Conservation (phyloP, 495 filamentous ascomycete genomes). For the Coniosporium apollinis region DNA sequence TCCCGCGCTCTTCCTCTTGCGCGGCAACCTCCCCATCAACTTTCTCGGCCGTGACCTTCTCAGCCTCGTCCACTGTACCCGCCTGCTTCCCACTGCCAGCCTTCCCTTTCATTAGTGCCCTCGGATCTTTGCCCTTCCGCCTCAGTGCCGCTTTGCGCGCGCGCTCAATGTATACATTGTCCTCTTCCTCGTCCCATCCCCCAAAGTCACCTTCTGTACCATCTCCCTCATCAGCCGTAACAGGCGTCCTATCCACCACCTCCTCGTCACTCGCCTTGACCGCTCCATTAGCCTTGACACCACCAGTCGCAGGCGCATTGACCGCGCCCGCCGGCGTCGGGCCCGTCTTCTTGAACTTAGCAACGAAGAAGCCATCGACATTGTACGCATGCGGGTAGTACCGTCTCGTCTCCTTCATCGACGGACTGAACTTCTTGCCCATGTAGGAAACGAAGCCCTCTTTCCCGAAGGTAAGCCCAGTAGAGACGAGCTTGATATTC, state of each 20-base stretch:
- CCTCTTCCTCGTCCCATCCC: slow-evolving; percentile 45
- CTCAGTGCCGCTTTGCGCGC: slow-evolving; percentile 39
- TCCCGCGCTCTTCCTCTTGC: no score
- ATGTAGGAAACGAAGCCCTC: slow-evolving; percentile 78
- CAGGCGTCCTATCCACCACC: slow-evolving; percentile 30
- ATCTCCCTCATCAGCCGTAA: slow-evolving; percentile 27
- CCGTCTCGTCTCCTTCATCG: slow-evolving; percentile 68
- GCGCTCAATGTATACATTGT: slow-evolving; percentile 40
- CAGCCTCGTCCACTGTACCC: no score
- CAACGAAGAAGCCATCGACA: slow-evolving; percentile 96
- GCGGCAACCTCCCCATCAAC: no score
- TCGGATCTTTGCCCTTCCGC: slow-evolving; percentile 51
- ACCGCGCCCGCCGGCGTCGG: slow-evolving; percentile 43
- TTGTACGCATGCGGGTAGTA: slow-evolving; percentile 95
- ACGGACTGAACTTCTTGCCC: slow-evolving; percentile 75
- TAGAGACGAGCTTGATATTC: slow-evolving; percentile 86
- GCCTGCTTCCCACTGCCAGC: no score
- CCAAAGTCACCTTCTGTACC: slow-evolving; percentile 40
- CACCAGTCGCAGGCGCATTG: slow-evolving; percentile 23
- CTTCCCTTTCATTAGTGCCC: slow-evolving; percentile 7
- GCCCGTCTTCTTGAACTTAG: slow-evolving; percentile 87
- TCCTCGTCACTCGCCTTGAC: slow-evolving; percentile 15
- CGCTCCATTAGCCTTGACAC: slow-evolving; percentile 11
- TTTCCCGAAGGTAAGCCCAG: slow-evolving; percentile 79
- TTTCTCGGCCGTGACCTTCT: no score